Evolutionary conservation across 768 basidiomycete genomes (phyloP), one percentile per base, ranked within the genome.

Genomic region (Agrocybe pediades): DNA sequence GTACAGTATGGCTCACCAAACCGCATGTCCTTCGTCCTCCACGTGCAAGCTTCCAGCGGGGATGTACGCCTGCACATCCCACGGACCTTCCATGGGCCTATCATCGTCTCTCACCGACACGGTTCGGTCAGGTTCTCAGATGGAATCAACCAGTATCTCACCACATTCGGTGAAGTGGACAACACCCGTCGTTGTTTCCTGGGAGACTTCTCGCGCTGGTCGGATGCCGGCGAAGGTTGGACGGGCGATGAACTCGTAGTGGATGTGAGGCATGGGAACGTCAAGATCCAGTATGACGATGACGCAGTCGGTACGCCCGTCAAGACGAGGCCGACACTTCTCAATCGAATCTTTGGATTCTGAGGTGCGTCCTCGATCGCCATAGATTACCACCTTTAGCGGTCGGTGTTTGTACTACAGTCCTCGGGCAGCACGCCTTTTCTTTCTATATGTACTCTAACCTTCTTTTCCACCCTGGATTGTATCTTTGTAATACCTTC

Each of bases 1-100:
- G 36, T 27, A 3, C 24, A 67, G 63, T 62, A 61, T 39, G 65
- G 63, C 8, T 51, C 46, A 6, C 52, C 54, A 16, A 47, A 52
- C 51, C 62, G 62, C 21, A 56, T 59, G 19, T 65, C 71, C 13
- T 64, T 74, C 24, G 53, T 63, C 4, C 48, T 74, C 17, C 55
- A 53, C 16, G 66, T 65, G 9, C 46, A 58, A 7, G 52, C 66
- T 1, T 51, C 53, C 6, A 67, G 71, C 33, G 76, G 77, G n/a
- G 57, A 65, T 40, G 60, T 77, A 40, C 65, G 60, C 1, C 29
- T 78, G 13, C 64, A 68, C 48, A 56, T 79, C 42, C 76, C 77
- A 7, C 71, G 72, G 26, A 67, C 72, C 16, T 79, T 77, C 66
- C 65, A 65, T 25, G 77, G 77, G 0, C 70, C 69, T 0, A 45